Evolutionary conservation across 2,329 filamentous ascomycete species (phyloP).

Genomic region (Talaromyces atroroseus): DNA sequence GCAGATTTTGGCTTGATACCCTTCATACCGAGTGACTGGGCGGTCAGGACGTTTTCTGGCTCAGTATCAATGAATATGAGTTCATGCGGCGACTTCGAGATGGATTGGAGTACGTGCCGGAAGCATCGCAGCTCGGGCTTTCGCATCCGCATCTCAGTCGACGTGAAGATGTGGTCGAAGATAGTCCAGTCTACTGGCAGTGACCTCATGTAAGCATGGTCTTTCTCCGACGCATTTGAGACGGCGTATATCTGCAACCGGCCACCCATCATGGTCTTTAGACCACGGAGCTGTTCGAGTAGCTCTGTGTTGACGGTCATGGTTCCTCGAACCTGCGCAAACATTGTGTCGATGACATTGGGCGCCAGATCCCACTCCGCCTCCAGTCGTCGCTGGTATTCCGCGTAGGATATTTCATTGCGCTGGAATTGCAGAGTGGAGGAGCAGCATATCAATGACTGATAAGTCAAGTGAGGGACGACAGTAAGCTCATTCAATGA

Average conservation of each 20-base stretch:
- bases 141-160: conserved; percentile 26
- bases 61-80: not conserved
- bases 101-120: conserved; percentile 23
- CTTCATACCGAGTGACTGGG: not conserved
- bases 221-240: not conserved
- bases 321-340: too few species aligned
- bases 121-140: conserved; percentile 34
- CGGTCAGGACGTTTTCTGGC: not conserved
- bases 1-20: not conserved
- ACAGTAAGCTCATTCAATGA: too few species aligned
- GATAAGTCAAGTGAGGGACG: too few species aligned
- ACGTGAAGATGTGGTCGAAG: conserved; percentile 33
- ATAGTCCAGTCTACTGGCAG: conserved; percentile 23
- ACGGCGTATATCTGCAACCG: not conserved
- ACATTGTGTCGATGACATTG: too few species aligned
- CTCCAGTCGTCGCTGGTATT: too few species aligned
- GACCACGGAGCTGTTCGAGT: too few species aligned
- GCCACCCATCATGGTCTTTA: too few species aligned
- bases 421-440: too few species aligned
- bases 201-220: not conserved
- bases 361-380: too few species aligned
- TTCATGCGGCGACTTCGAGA: conserved; percentile 1
- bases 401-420: too few species aligned
- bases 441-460: too few species aligned
- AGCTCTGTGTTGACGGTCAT: too few species aligned